Base-by-base conservation (phyloP, 768 basidiomycete species). In the Russula ochroleuca region DNA sequence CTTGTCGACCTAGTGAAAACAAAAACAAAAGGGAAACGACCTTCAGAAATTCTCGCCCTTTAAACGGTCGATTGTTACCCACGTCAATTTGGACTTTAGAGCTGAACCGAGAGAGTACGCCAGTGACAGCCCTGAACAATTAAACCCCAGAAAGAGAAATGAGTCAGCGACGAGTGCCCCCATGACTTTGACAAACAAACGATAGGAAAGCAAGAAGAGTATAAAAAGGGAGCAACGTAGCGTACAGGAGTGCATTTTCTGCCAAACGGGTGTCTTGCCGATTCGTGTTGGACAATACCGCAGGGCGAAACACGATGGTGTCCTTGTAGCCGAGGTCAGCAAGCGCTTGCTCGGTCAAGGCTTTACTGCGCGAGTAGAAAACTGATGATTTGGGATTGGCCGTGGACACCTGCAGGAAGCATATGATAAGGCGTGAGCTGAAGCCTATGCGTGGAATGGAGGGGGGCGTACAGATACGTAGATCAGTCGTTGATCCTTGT, bases 241-340 rank as follows among this genome's bases (percentile, higher is more conserved):
- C 65, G 40, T 57, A 66, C 65, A 37, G 14, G 17, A 38, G 8
- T 14, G 38, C 43, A 13, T 15, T 23, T 54, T 66, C 62, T 9
- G 2, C 13, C 1, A 55, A 14, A 25, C 57, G 57, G 1, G 8
- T 10, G 10, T 64, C 54, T 1, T 57, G 14, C 2, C 65, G 56
- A 8, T 65, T 35, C 5, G 55, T 41, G 31, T 64, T 64, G 40
- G 51, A 35, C 1, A 92, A 73, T n/a, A 79, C 64, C 0, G 70
- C 83, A 2, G 92, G 89, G 21, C 87, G 81, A 72, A 91, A 86
- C 52, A 90, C 70, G 63, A 92, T 83, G 1, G 84, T 83, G 58
- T 92, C 88, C 14, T 75, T 70, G 71, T 92, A 92, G 11, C 88
- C 89, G 6, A 92, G 73, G 4, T 73, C 74, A 0, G 88, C 86